phyloP scores from a whole-genome alignment of 2,329 filamentous ascomycete species.

The Atkinsonella texensis region DNA sequence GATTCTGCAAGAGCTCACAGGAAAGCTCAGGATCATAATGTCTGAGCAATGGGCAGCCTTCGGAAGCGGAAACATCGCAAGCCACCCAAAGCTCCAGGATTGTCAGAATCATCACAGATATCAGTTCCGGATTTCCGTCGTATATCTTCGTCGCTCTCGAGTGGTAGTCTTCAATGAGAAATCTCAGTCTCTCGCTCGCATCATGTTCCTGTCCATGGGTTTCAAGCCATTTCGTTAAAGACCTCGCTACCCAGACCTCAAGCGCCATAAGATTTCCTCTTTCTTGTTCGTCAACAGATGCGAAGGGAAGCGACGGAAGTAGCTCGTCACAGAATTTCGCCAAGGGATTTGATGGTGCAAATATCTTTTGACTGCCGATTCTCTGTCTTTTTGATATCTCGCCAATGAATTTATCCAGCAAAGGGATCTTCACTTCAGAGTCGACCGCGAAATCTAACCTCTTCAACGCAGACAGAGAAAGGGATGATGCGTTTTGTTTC shows the following conservation, averaged over 20 bases:
- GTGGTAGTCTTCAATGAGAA: constrained; percentile 25
- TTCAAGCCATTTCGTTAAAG: constrained; percentile 28
- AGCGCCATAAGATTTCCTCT: constrained; percentile 14
- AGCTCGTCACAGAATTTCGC: not conserved
- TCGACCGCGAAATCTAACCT: constrained; percentile 2
- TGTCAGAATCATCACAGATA: constrained; percentile 44
- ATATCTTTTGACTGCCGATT: not conserved
- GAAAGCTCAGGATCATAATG: constrained; percentile 37
- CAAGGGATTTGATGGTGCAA: not conserved
- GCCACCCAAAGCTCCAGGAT: constrained; percentile 47
- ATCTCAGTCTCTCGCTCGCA: constrained; percentile 18
- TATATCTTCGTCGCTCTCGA: constrained; percentile 21
- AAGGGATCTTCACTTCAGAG: constrained; percentile 5
- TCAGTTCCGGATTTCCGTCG: constrained; percentile 26
- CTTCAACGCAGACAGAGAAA: not conserved
- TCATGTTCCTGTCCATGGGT: constrained; percentile 10
- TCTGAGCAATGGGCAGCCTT: constrained; percentile 25
- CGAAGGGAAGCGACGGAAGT: constrained; percentile 1
- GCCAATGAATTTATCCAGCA: constrained; percentile 6
- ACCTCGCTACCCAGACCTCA: constrained; percentile 34
- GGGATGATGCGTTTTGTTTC: constrained; percentile 39
- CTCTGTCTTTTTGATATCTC: not conserved
- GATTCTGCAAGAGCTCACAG: constrained; percentile 23
- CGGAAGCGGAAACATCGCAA: constrained; percentile 34
- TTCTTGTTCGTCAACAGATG: not conserved